A percentile compares a stretch with the other conserved stretches of the same genome.
Evolutionary conservation across 768 basidiomycete genomes (phyloP).

Genomic region (Dioszegia crocea): DNA sequence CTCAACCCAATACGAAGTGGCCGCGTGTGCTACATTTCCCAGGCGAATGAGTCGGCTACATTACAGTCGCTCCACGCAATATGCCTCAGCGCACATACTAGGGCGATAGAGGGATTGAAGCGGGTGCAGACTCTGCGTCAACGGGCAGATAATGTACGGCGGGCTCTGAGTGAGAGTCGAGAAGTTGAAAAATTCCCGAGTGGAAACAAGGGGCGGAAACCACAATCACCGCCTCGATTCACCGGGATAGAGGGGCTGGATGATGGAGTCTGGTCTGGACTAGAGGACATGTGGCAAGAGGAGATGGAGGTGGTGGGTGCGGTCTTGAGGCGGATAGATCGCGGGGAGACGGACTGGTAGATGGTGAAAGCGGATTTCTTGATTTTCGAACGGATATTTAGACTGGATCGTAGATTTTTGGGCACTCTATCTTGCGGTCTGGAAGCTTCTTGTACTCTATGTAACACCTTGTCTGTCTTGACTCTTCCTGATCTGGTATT

Average conservation of each 20-base stretch:
- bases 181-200: neutral
- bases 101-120: constrained; percentile 1
- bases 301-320: neutral
- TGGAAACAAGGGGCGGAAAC: neutral
- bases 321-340: constrained; percentile 6
- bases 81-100: neutral
- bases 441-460: too few relatives aligned
- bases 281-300: constrained; percentile 9
- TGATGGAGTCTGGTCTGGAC: neutral
- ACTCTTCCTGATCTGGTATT: too few relatives aligned
- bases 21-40: constrained; percentile 35
- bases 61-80: constrained; percentile 16
- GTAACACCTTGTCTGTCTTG: too few relatives aligned
- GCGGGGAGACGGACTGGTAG: constrained; percentile 12
- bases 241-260: neutral
- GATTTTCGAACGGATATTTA: too few relatives aligned
- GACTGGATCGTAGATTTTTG: too few relatives aligned
- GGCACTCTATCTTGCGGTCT: too few relatives aligned
- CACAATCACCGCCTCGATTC: neutral
- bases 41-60: constrained; percentile 33
- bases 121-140: neutral
- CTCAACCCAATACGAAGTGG: constrained; percentile 13
- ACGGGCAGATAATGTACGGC: too few relatives aligned
- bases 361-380: too few relatives aligned
- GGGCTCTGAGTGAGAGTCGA: neutral